phyloP scores from a whole-genome alignment of 495 filamentous ascomycete species.

The Entonaema liquescens region DNA sequence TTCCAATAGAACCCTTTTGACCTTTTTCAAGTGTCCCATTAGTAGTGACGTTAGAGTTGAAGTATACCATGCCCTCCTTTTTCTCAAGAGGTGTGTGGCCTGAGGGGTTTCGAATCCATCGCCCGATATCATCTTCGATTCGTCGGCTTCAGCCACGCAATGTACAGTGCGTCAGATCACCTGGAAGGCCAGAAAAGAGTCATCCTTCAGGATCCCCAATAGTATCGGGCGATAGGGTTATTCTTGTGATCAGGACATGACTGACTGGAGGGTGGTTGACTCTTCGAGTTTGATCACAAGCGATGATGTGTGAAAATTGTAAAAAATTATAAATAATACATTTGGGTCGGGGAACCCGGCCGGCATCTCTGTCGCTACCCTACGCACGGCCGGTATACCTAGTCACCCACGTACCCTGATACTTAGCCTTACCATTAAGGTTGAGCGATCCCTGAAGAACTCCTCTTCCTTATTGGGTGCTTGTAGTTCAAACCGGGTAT shows the following conservation, averaged over 20 bases:
- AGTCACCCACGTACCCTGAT: constrained; percentile 10
- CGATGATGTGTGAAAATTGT: background rate
- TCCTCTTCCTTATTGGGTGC: constrained; percentile 8
- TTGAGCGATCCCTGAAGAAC: constrained; percentile 7
- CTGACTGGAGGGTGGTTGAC: background rate
- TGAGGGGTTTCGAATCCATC: constrained; percentile 10
- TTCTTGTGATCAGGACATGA: constrained; percentile 30
- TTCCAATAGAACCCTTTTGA: background rate
- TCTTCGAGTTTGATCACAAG: constrained; percentile 21
- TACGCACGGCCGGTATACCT: constrained; percentile 3
- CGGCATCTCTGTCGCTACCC: background rate
- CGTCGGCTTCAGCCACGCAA: constrained; percentile 19
- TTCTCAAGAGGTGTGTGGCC: constrained; percentile 11
- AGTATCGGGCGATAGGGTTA: constrained; percentile 14
- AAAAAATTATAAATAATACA: background rate
- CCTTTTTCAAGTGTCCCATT: background rate
- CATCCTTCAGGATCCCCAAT: constrained; percentile 27
- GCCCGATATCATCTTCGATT: constrained; percentile 2
- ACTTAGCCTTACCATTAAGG: constrained; percentile 20
- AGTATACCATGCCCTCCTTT: constrained; percentile 3
- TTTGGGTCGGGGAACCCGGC: constrained; percentile 12
- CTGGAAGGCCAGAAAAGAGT: constrained; percentile 7
- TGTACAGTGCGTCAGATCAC: constrained; percentile 16
- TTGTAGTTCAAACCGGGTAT: background rate
- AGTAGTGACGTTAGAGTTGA: background rate